Conservation (phyloP, 1,284 basidiomycete species). For the Heimioporus retisporus region DNA sequence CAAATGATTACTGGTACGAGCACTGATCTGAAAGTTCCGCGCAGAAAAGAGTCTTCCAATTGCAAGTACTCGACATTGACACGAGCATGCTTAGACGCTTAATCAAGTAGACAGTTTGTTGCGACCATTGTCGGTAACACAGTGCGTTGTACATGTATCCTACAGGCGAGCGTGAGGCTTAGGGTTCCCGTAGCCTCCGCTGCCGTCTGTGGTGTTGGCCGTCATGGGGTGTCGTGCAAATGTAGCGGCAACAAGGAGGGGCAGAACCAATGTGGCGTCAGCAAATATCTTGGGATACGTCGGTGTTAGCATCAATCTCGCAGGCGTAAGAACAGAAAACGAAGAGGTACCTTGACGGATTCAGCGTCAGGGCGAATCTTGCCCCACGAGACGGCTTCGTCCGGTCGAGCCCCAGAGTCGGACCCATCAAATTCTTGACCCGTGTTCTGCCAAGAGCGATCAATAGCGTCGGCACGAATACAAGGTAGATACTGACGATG, state of each 20-base stretch:
- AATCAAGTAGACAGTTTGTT: too few relatives aligned
- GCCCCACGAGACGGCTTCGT: slow-evolving; percentile 99
- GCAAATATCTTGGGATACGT: slow-evolving; percentile 64
- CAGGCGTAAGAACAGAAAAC: neutral
- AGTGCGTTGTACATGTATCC: too few relatives aligned
- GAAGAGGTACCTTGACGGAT: slow-evolving; percentile 84
- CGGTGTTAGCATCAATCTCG: slow-evolving; percentile 7
- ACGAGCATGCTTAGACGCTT: too few relatives aligned
- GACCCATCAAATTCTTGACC: slow-evolving; percentile 99
- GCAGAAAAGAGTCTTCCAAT: too few relatives aligned
- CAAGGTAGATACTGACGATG: slow-evolving; percentile 68
- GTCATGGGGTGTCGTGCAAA: slow-evolving; percentile 57
- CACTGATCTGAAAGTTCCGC: too few relatives aligned
- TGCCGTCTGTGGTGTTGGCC: too few relatives aligned
- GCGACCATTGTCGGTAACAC: too few relatives aligned
- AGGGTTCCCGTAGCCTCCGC: too few relatives aligned
- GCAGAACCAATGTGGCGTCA: slow-evolving; percentile 93
- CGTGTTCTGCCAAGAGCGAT: slow-evolving; percentile 75
- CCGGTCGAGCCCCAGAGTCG: slow-evolving; percentile 96
- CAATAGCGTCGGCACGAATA: slow-evolving; percentile 3
- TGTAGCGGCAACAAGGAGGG: slow-evolving; percentile 89
- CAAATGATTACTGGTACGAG: too few relatives aligned
- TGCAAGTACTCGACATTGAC: too few relatives aligned
- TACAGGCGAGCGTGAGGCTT: too few relatives aligned
- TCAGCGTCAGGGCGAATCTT: slow-evolving; percentile 95